Evolutionary conservation across 495 filamentous ascomycete genomes (phyloP).

Genomic region (Penicillium robsamsonii): DNA sequence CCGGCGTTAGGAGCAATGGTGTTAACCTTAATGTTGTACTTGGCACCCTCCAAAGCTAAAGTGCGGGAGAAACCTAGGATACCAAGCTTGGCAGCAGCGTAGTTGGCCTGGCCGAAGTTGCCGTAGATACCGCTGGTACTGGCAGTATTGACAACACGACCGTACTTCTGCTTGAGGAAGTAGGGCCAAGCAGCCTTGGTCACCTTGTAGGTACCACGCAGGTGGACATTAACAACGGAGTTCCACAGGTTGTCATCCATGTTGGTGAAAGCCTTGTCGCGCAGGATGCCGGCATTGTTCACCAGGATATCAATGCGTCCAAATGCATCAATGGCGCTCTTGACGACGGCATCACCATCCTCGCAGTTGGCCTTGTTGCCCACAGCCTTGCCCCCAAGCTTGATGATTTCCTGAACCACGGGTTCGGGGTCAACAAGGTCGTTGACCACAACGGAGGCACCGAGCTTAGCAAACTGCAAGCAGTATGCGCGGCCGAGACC

Average conservation of each 20-base stretch:
- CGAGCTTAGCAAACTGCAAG: constrained; percentile 84
- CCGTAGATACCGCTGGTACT: constrained; percentile 97
- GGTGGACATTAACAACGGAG: constrained; percentile 86
- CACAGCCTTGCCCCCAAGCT: constrained; percentile 84
- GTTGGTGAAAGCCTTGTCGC: constrained; percentile 96
- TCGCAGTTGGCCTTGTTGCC: constrained; percentile 93
- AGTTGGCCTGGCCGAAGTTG: constrained; percentile 99
- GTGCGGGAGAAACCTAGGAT: constrained; percentile 95
- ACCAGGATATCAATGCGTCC: constrained; percentile 92
- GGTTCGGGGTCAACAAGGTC: constrained; percentile 91
- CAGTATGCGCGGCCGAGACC: constrained; percentile 90
- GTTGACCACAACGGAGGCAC: constrained; percentile 91
- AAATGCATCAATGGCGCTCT: constrained; percentile 88
- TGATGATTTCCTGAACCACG: constrained; percentile 88
- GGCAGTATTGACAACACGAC: constrained; percentile 93
- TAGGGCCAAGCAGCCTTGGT: constrained; percentile 98
- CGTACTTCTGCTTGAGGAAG: constrained; percentile 98
- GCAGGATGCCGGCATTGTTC: constrained; percentile 97
- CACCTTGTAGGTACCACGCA: constrained; percentile 93
- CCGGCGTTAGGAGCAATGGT: constrained; percentile 98
- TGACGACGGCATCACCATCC: constrained; percentile 89
- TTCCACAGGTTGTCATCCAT: constrained; percentile 97
- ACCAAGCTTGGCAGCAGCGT: constrained; percentile 90
- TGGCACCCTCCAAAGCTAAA: constrained; percentile 86
- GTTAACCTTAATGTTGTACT: constrained; percentile 99